These are phyloP conservation scores for Thermothelomyces thermophilus DNA, from an alignment of 2,329 filamentous ascomycete genomes.

Conservation along the genomic window DNA sequence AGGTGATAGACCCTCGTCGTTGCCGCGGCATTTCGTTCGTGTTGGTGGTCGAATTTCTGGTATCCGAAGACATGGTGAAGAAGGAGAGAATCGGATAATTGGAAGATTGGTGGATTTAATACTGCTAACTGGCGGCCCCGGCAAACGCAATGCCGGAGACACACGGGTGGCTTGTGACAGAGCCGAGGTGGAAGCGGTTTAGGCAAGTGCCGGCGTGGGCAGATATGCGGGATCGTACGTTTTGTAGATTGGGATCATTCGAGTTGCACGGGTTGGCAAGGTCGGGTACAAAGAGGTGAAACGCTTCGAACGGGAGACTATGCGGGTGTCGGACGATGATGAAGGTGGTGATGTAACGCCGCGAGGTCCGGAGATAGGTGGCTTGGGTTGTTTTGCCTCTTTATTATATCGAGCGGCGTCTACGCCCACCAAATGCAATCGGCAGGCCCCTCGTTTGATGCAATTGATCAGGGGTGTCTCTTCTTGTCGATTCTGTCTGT, in stretches of 20 bases:
- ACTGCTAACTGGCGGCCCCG: constrained; percentile 5
- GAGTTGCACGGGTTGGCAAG: constrained; percentile 14
- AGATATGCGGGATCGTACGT: constrained; percentile 19
- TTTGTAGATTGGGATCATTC: constrained; percentile 20
- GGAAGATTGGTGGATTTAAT: constrained; percentile 6
- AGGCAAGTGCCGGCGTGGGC: not conserved
- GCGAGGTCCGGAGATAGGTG: constrained; percentile 7
- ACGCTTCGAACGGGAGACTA: constrained; percentile 18
- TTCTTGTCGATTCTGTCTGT: not conserved
- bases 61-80: constrained; percentile 29
- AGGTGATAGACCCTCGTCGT: constrained; percentile 47
- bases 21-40: constrained; percentile 24
- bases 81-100: not conserved
- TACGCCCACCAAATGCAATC: constrained; percentile 10
- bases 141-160: constrained; percentile 2
- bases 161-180: constrained; percentile 12
- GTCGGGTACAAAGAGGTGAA: constrained; percentile 21
- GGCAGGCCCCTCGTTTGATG: constrained; percentile 20
- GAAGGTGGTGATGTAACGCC: constrained; percentile 10
- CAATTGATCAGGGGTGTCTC: not conserved
- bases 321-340: constrained; percentile 22
- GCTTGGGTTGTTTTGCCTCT: constrained; percentile 5
- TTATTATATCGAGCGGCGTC: constrained; percentile 9
- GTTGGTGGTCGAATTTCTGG: constrained; percentile 29
- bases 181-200: constrained; percentile 10